These are phyloP conservation scores for Nymphaea thermarum DNA, from an alignment of 164 flowering plant genomes.

Conservation along the genomic window DNA sequence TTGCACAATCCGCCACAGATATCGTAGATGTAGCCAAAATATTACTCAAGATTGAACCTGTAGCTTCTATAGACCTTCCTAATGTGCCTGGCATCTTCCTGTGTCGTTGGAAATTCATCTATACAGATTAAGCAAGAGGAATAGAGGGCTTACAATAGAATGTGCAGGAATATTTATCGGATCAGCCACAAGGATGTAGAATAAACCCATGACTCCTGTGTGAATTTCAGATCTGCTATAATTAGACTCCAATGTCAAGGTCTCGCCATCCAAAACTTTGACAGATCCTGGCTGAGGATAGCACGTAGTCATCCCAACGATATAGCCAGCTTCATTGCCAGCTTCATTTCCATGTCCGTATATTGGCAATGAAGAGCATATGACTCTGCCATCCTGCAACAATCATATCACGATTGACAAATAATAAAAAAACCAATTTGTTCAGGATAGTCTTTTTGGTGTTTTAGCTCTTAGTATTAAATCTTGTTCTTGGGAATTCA, in stretches of 20 bases:
- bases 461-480: no score
- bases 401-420: no score
- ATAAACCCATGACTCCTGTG: slow-evolving; percentile 85
- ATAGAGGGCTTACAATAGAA: slow-evolving; percentile 14
- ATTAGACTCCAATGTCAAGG: slow-evolving; percentile 46
- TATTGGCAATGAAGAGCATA: slow-evolving; percentile 61
- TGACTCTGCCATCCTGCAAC: slow-evolving; percentile 52
- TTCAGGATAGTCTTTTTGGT: no score
- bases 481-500: no score
- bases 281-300: slow-evolving; percentile 69
- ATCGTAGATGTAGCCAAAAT: background rate
- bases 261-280: slow-evolving; percentile 45
- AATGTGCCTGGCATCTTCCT: background rate
- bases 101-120: background rate
- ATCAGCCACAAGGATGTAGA: slow-evolving; percentile 68
- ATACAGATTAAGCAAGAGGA: background rate
- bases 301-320: slow-evolving; percentile 87
- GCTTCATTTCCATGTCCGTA: slow-evolving; percentile 66
- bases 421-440: no score
- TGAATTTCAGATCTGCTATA: slow-evolving; percentile 40
- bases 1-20: background rate
- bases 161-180: slow-evolving; percentile 7
- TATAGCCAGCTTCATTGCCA: slow-evolving; percentile 72
- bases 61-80: background rate
- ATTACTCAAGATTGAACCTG: background rate